Evolutionary conservation across 352 stramenopile species (phyloP).

Genomic region (Globisporangium perplexum): DNA sequence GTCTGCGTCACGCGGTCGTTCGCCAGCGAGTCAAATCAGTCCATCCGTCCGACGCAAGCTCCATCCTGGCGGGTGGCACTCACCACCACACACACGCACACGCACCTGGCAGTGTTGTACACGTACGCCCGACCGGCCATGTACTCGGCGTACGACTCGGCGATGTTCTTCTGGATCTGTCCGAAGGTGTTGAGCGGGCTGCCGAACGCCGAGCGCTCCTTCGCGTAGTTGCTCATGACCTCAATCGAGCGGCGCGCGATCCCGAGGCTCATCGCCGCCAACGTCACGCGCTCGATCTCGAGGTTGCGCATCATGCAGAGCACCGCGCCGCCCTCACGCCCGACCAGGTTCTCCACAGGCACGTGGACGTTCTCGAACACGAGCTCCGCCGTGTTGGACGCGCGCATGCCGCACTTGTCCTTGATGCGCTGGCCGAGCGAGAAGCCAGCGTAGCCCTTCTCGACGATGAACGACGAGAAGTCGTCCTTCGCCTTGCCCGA

Average conservation of each 20-base stretch:
- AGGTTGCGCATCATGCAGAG: constrained; percentile 96
- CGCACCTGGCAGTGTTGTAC: constrained; percentile 91
- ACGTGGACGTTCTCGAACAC: constrained; percentile 98
- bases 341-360: constrained; percentile 91
- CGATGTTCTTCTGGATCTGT: constrained; percentile 97
- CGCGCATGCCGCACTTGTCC: constrained; percentile 98
- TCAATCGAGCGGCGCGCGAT: constrained; percentile 96
- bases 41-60: too few species aligned
- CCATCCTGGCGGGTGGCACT: too few species aligned
- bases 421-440: constrained; percentile 97
- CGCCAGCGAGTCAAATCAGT: too few species aligned
- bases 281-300: constrained; percentile 97
- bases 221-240: constrained; percentile 95
- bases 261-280: constrained; percentile 96
- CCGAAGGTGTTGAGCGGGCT: constrained; percentile 87
- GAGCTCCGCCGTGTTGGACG: constrained; percentile 96
- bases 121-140: constrained; percentile 95
- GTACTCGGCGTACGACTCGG: constrained; percentile 98
- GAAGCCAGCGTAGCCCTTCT: constrained; percentile 97
- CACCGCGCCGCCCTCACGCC: constrained; percentile 63
- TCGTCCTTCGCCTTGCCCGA: constrained; percentile 82
- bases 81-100: background rate
- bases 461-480: constrained; percentile 97
- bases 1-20: constrained; percentile 30
- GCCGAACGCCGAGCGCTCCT: constrained; percentile 94